phyloP scores from a whole-genome alignment of 2,329 filamentous ascomycete species.

The Didymosphaeria variabile region DNA sequence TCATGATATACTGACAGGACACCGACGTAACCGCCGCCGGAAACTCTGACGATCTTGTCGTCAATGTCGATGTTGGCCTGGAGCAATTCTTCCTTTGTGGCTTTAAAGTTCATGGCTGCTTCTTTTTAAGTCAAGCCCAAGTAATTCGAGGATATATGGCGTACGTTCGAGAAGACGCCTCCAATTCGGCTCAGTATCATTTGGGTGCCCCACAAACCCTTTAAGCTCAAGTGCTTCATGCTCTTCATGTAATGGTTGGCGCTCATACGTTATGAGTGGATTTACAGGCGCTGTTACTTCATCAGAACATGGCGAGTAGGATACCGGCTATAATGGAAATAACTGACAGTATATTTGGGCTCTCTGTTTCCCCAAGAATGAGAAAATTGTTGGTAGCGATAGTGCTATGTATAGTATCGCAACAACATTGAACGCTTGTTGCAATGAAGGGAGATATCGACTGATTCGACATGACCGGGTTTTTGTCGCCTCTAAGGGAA shows the following conservation, averaged over 20 bases:
- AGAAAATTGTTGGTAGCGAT: not conserved
- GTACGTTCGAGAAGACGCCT: conserved; percentile 13
- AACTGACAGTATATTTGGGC: not conserved
- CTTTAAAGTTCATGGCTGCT: conserved; percentile 16
- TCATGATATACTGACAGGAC: conserved; percentile 14
- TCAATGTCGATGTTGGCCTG: conserved; percentile 5
- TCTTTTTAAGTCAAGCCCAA: not conserved
- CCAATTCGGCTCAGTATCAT: conserved; percentile 14
- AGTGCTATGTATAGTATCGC: conserved; percentile 3
- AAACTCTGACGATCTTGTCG: conserved; percentile 12
- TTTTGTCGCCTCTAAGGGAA: not conserved
- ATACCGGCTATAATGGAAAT: not conserved
- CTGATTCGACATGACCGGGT: not conserved
- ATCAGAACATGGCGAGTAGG: not conserved
- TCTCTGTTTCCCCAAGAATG: not conserved
- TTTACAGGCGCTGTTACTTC: not conserved
- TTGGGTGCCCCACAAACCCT: conserved; percentile 11
- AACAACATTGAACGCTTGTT: not conserved
- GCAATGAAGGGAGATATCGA: not conserved
- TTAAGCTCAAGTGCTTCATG: conserved; percentile 6
- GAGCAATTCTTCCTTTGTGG: conserved; percentile 7
- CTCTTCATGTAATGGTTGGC: conserved; percentile 8
- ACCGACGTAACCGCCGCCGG: conserved; percentile 13
- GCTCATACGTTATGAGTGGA: conserved; percentile 10
- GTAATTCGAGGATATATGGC: not conserved